Evolutionary conservation across 306 rosid species (phyloP).

Genomic region (Lablab purpureus): DNA sequence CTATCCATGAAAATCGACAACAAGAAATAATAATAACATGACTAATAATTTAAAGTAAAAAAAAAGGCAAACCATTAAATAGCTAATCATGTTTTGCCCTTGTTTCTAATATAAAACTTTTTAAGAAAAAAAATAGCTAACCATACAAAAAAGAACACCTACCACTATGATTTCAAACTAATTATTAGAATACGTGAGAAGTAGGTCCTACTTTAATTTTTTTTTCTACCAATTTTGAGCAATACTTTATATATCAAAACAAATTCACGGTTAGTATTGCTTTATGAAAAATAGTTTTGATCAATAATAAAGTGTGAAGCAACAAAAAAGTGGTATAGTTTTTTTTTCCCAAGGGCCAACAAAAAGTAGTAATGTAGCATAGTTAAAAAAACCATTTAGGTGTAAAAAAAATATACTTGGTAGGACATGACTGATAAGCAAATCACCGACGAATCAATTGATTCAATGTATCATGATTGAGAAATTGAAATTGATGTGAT

Average conservation of each 20-base stretch:
- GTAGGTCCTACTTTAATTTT: background rate
- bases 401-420: conserved; percentile 14
- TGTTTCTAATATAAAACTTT: background rate
- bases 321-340: background rate
- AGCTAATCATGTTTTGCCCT: background rate
- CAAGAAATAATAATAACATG: background rate
- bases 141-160: background rate
- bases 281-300: background rate
- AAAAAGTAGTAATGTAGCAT: background rate
- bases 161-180: background rate
- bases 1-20: background rate
- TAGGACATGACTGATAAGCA: conserved; percentile 49
- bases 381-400: conserved; percentile 17
- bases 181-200: background rate
- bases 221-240: background rate
- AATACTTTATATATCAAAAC: background rate
- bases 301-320: background rate
- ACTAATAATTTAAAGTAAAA: background rate
- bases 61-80: background rate
- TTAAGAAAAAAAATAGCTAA: background rate
- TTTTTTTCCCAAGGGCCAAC: background rate
- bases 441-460: conserved; percentile 72
- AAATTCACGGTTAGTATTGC: background rate
- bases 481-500: conserved; percentile 47
- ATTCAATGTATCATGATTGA: conserved; percentile 57